Conservation (phyloP, 1,139 yeast species). For the Blastobotrys capitulatus region DNA sequence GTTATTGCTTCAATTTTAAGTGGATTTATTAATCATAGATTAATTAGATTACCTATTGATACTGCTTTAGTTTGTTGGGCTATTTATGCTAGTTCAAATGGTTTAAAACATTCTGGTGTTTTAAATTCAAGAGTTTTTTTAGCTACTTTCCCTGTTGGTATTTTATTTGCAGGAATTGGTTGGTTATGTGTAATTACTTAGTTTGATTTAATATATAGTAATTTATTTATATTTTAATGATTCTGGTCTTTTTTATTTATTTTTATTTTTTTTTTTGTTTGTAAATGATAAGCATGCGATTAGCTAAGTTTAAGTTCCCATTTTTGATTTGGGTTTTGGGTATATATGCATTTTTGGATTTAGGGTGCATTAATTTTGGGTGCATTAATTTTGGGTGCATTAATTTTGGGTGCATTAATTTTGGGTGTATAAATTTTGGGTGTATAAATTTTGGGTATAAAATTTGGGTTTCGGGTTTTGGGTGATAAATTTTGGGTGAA, state of each 20-base stretch:
- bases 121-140: constrained; percentile 61
- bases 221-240: background rate
- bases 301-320: too few species aligned
- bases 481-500: too few species aligned
- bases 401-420: too few species aligned
- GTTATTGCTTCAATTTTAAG: constrained; percentile 60
- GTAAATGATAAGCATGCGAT: too few species aligned
- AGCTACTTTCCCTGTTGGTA: constrained; percentile 75
- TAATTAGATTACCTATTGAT: constrained; percentile 52
- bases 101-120: constrained; percentile 64
- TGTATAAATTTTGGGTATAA: too few species aligned
- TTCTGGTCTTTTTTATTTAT: background rate
- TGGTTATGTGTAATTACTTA: constrained; percentile 75
- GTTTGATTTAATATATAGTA: background rate
- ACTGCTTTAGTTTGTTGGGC: constrained; percentile 63
- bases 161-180: constrained; percentile 65
- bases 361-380: too few species aligned
- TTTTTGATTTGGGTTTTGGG: too few species aligned
- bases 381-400: too few species aligned
- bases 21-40: constrained; percentile 48
- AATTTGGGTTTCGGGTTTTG: too few species aligned
- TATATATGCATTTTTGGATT: too few species aligned
- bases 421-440: too few species aligned
- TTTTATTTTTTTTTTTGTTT: background rate
- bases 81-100: constrained; percentile 59